phyloP scores from a whole-genome alignment of 2,329 filamentous ascomycete genomes.

The Cordyceps cicadae region DNA sequence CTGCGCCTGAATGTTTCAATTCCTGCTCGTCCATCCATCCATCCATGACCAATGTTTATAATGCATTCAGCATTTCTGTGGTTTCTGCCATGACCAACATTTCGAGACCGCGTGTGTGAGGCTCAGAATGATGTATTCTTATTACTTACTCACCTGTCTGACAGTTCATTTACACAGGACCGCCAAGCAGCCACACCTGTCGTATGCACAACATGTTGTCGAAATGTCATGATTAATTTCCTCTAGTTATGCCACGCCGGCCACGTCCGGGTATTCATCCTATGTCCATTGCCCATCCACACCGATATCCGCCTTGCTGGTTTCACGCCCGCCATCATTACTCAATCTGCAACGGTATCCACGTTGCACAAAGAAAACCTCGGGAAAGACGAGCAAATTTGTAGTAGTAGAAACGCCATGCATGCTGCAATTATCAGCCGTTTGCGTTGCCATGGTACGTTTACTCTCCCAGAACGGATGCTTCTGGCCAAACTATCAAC shows the following conservation, averaged over 20 bases:
- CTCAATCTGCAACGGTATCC: background rate
- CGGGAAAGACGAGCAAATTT: background rate
- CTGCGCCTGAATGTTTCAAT: background rate
- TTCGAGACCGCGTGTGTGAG: background rate
- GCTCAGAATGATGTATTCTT: background rate
- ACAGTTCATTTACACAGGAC: background rate
- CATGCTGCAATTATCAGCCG: background rate
- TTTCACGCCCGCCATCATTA: background rate
- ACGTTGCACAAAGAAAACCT: background rate
- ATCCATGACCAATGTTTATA: background rate
- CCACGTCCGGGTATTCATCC: background rate
- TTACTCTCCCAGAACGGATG: background rate
- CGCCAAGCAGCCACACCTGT: conserved; percentile 6
- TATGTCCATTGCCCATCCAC: background rate
- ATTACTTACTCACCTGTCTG: background rate
- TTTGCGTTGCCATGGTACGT: background rate
- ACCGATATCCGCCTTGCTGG: background rate
- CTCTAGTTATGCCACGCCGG: background rate
- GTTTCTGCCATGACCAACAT: too few relatives aligned
- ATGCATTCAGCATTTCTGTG: background rate
- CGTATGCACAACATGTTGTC: background rate
- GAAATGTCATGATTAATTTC: background rate
- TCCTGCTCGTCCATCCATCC: background rate
- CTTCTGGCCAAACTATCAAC: background rate
- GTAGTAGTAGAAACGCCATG: background rate